A percentile compares a stretch with the other conserved stretches of the same genome.
These are phyloP conservation scores for Spirogloea muscicola DNA, from an alignment of 139 green algal genomes.

Conservation along the genomic window DNA sequence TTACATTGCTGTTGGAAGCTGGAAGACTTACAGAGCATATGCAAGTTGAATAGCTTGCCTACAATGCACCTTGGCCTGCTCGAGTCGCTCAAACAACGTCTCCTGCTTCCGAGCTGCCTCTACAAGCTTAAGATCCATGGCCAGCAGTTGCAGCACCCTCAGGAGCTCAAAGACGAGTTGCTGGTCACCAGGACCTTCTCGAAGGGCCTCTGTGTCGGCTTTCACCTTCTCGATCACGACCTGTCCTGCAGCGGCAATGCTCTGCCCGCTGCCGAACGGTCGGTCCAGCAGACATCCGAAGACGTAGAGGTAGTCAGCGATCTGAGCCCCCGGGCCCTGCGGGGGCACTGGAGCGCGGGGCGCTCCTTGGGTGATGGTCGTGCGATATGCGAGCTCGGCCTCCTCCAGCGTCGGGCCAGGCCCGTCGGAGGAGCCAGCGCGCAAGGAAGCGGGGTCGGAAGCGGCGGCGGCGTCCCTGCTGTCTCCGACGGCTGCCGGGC, in stretches of 20 bases:
- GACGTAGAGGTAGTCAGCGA: no score
- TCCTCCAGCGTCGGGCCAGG: no score
- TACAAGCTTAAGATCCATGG: slow-evolving; percentile 31
- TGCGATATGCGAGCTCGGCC: no score
- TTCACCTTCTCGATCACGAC: slow-evolving; percentile 30
- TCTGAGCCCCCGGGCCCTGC: no score
- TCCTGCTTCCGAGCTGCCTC: slow-evolving; percentile 30
- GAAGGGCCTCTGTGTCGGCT: slow-evolving; percentile 14
- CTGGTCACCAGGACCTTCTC: slow-evolving; percentile 7
- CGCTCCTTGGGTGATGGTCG: no score
- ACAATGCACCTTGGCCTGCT: slow-evolving; percentile 32
- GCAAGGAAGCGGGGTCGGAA: no score
- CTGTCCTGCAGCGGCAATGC: slow-evolving; percentile 22
- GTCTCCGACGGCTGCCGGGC: no score
- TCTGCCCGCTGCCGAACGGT: slow-evolving; percentile 27
- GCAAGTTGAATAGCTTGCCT: slow-evolving; percentile 25
- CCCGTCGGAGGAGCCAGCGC: no score
- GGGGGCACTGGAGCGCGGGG: no score
- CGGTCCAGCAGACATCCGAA: slow-evolving; percentile 41
- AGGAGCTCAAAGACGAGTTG: slow-evolving; percentile 41
- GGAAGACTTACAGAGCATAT: slow-evolving; percentile 5
- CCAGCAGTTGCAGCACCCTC: slow-evolving; percentile 31
- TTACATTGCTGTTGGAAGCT: no score
- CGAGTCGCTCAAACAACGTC: slow-evolving; percentile 36
- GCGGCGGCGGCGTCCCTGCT: no score